Conservation (phyloP, 768 basidiomycete genomes). For the Wakefieldia striispora region DNA sequence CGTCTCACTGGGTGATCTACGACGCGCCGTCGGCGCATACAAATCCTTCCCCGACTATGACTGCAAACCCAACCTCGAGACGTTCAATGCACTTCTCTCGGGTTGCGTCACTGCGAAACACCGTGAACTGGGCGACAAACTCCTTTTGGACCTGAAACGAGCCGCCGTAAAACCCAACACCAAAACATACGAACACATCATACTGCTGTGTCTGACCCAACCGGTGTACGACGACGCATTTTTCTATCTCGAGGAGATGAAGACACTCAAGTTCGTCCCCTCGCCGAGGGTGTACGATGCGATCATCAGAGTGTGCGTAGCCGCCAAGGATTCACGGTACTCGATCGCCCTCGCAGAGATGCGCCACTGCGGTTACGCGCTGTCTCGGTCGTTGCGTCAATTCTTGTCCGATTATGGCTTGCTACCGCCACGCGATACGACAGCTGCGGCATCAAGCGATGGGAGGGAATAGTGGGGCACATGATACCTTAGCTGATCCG, state of each 20-base stretch:
- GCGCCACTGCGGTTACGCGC: slow-evolving; percentile 53
- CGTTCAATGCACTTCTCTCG: slow-evolving; percentile 66
- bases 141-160: slow-evolving; percentile 66
- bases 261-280: slow-evolving; percentile 57
- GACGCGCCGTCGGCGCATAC: slow-evolving; percentile 78
- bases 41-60: slow-evolving; percentile 55
- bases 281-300: slow-evolving; percentile 52
- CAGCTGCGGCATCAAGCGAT: not conserved
- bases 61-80: slow-evolving; percentile 56
- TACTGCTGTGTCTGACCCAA: slow-evolving; percentile 69
- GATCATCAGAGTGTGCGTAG: slow-evolving; percentile 57
- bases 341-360: slow-evolving; percentile 69
- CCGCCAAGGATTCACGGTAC: slow-evolving; percentile 58
- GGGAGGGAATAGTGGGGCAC: not conserved
- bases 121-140: slow-evolving; percentile 62
- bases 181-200: slow-evolving; percentile 64
- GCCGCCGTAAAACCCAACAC: slow-evolving; percentile 52
- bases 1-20: slow-evolving; percentile 59
- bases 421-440: not conserved
- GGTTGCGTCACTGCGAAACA: slow-evolving; percentile 62
- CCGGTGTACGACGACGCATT: slow-evolving; percentile 82
- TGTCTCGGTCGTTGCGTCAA: slow-evolving; percentile 30
- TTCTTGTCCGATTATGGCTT: slow-evolving; percentile 29
- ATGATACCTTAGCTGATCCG: not conserved
- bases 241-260: slow-evolving; percentile 88